Evolutionary conservation across 2,329 filamentous ascomycete species (phyloP).

Genomic region (Fusarium sp.): DNA sequence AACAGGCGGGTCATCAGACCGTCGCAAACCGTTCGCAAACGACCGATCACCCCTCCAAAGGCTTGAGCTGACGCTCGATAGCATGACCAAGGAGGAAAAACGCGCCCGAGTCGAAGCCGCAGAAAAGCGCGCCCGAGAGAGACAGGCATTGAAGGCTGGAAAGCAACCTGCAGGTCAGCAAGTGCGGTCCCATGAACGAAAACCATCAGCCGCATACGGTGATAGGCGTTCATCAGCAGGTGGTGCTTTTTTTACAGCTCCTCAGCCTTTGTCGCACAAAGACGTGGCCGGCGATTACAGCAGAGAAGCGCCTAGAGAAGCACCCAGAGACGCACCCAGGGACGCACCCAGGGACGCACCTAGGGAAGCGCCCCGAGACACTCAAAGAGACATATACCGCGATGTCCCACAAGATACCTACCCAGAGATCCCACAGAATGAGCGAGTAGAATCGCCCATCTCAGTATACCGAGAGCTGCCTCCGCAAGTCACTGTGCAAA

Average conservation of each 20-base stretch:
- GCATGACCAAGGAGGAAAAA: conserved; percentile 96
- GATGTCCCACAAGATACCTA: conserved; percentile 23
- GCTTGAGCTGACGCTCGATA: conserved; percentile 89
- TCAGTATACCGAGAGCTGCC: conserved; percentile 35
- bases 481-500: conserved; percentile 36
- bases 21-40: conserved; percentile 75
- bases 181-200: conserved; percentile 44
- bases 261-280: conserved; percentile 31
- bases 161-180: conserved; percentile 41
- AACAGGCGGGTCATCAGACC: conserved; percentile 56
- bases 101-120: conserved; percentile 86
- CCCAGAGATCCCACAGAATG: conserved; percentile 28
- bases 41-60: conserved; percentile 93
- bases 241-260: conserved; percentile 29
- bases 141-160: conserved; percentile 58
- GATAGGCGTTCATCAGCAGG: conserved; percentile 35
- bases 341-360: neutral
- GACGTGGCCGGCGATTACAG: conserved; percentile 29
- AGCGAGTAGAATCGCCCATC: conserved; percentile 29
- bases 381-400: conserved; percentile 19
- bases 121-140: conserved; percentile 78
- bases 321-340: conserved; percentile 20
- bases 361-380: conserved; percentile 34
- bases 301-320: conserved; percentile 31
- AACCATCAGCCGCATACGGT: conserved; percentile 33